These are phyloP conservation scores for Populus hybrid DNA, from an alignment of 441 rosid genomes.

Conservation along the genomic window DNA sequence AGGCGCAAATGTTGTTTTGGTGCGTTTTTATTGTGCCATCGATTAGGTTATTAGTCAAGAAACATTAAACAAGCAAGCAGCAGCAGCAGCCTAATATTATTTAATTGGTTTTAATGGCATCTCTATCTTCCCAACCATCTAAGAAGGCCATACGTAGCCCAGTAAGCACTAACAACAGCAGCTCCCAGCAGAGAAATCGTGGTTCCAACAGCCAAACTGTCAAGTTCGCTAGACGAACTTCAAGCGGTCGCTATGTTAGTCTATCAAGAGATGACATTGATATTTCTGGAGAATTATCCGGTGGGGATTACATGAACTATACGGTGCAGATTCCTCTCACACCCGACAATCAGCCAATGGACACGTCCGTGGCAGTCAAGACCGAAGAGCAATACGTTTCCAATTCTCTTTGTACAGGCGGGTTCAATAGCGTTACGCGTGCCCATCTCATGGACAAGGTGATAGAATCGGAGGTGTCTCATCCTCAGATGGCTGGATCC, in stretches of 20 bases:
- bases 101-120: constrained; percentile 36
- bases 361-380: constrained; percentile 57
- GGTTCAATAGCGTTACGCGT: constrained; percentile 85
- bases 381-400: constrained; percentile 92
- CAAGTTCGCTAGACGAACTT: constrained; percentile 85
- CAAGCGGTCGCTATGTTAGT: constrained; percentile 86
- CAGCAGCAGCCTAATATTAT: background rate
- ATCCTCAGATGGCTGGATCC: constrained; percentile 91
- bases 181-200: constrained; percentile 35
- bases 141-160: constrained; percentile 61
- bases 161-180: constrained; percentile 36
- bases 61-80: background rate
- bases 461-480: constrained; percentile 77
- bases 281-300: constrained; percentile 66
- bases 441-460: constrained; percentile 97
- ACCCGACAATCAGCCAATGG: constrained; percentile 95
- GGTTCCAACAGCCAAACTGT: constrained; percentile 61
- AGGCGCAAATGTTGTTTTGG: background rate
- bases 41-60: background rate
- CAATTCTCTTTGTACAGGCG: constrained; percentile 81
- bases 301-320: constrained; percentile 73
- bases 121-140: constrained; percentile 56
- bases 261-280: constrained; percentile 81
- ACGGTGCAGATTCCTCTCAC: constrained; percentile 92
- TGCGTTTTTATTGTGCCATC: background rate